Evolutionary conservation across 495 filamentous ascomycete species (phyloP), one percentile per base, ranked within the genome.

Genomic region (Aspergillus steynii): DNA sequence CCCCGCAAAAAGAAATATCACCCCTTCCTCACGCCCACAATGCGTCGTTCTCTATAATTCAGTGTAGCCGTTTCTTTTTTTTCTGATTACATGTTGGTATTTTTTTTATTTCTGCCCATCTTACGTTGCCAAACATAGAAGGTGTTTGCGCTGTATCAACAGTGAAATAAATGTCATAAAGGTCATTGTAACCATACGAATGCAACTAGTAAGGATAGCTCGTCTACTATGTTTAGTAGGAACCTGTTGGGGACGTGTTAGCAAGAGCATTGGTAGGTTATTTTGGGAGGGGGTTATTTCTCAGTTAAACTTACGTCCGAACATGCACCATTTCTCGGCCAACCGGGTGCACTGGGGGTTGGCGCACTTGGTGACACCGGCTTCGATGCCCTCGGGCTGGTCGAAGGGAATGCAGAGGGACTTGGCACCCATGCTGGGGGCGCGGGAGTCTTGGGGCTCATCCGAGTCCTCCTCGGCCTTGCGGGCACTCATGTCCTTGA

Each of bases 381-480:
- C 77, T 60, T 86, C 78, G 59, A 97, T 75, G 42, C 87, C 91
- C 65, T 88, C 86, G 42, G 94, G 92, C 82, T 98, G 95, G 64
- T 98, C 91, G 70, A 96, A 96, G 26, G 96, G 95, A 82, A 99
- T 97, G 74, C 95, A 99, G 68, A 99, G 82, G 62, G 86, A 90
- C 86, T 99, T 99, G 68, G 95, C 96, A 61, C 95, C 95, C 96
- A 98, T 98, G 63, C 86, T 88, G 51, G 96, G 95, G 25, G 90
- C 90, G 68, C 86, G 88, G 65, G 89, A 82, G 68, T 93, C 91
- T 64, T 92, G 86, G 12, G 91, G 85, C 42, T 79, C 83, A 53
- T 87, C 89, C 46, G 83, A 80, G 20, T 84, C 80, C 56, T 89
- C 85, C 67, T 88, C 85, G 14, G 81, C 81, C 69, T 85, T 89